These are phyloP conservation scores for Argentina anserina DNA, from an alignment of 306 rosid species.

Conservation along the genomic window DNA sequence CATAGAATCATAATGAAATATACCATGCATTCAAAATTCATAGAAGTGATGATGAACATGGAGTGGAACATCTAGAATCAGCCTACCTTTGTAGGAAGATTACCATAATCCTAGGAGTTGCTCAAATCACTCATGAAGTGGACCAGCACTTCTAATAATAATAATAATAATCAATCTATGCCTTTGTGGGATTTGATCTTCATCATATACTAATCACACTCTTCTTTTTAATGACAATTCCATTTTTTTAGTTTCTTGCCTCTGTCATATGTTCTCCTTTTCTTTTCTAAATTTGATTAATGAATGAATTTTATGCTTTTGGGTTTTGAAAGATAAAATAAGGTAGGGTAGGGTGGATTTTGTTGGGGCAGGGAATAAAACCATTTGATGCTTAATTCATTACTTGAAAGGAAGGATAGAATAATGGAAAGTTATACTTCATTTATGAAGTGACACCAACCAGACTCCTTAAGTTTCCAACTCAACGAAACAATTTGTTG, in stretches of 20 bases:
- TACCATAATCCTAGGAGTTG: background rate
- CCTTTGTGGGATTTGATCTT: background rate
- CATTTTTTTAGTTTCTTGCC: background rate
- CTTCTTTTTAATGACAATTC: too few relatives aligned
- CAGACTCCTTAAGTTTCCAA: background rate
- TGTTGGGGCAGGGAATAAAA: slow-evolving; percentile 21
- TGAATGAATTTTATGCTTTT: background rate
- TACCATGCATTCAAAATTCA: background rate
- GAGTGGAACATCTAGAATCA: background rate
- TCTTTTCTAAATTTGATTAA: slow-evolving; percentile 16
- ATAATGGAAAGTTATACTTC: background rate
- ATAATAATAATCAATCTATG: background rate
- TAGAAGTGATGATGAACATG: background rate
- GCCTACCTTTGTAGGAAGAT: background rate
- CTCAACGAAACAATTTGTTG: slow-evolving; percentile 3
- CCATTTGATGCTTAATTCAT: slow-evolving; percentile 5
- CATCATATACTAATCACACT: background rate
- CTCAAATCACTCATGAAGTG: background rate
- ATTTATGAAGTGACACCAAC: slow-evolving; percentile 8
- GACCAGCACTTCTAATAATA: background rate
- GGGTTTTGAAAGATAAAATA: slow-evolving; percentile 16
- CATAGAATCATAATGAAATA: background rate
- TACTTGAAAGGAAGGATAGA: slow-evolving; percentile 9
- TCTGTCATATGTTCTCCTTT: background rate
- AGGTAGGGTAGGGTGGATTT: slow-evolving; percentile 3